These are phyloP conservation scores for Talaromyces albobiverticillius DNA, from an alignment of 2,329 filamentous ascomycete genomes.

Conservation along the genomic window DNA sequence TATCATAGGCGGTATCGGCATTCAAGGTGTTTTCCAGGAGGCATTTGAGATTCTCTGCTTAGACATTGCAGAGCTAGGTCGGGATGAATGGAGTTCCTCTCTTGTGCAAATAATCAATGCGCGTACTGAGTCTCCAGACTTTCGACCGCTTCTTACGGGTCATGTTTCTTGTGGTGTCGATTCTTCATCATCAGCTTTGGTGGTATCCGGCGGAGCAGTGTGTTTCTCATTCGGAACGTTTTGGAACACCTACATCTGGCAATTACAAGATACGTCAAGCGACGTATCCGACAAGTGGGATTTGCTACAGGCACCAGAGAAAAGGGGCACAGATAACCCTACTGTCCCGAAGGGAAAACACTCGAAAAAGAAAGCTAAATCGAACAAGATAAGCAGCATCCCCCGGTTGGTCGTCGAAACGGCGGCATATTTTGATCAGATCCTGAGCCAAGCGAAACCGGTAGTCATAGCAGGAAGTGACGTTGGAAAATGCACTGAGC, in stretches of 20 bases:
- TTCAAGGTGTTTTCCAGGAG: slow-evolving; percentile 33
- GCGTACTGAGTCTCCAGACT: slow-evolving; percentile 26
- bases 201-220: slow-evolving; percentile 77
- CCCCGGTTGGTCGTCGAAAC: slow-evolving; percentile 53
- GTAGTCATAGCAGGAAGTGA: slow-evolving; percentile 63
- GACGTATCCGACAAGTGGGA: slow-evolving; percentile 31
- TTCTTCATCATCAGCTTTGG: slow-evolving; percentile 51
- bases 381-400: slow-evolving; percentile 34
- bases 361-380: slow-evolving; percentile 16
- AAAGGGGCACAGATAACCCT: slow-evolving; percentile 15
- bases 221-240: slow-evolving; percentile 89
- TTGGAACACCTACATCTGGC: slow-evolving; percentile 67
- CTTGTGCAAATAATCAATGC: slow-evolving; percentile 8
- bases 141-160: slow-evolving; percentile 69
- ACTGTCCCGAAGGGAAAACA: slow-evolving; percentile 4
- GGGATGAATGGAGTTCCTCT: not conserved
- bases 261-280: slow-evolving; percentile 35
- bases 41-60: slow-evolving; percentile 55
- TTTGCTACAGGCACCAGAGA: slow-evolving; percentile 22
- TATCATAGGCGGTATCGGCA: slow-evolving; percentile 53
- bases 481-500: slow-evolving; percentile 63
- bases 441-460: slow-evolving; percentile 60
- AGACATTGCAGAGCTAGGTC: slow-evolving; percentile 18
- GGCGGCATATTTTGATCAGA: slow-evolving; percentile 55
- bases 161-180: slow-evolving; percentile 54